A percentile compares a stretch with the other conserved stretches of the same genome.
phyloP scores from a whole-genome alignment of 1,284 basidiomycete genomes.

The Pseudozyma sp. region DNA sequence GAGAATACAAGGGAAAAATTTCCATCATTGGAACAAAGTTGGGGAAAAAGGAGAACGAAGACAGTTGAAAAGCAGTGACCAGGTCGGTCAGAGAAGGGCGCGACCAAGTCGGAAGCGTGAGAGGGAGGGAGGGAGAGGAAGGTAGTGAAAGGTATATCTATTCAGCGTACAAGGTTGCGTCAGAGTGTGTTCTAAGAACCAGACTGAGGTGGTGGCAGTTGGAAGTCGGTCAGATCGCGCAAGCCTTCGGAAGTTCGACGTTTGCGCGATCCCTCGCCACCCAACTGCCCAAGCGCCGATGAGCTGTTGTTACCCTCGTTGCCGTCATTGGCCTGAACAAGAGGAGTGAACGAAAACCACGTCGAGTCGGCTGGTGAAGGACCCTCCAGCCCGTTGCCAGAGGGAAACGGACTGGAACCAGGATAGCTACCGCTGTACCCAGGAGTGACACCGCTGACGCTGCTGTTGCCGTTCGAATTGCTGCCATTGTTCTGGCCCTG shows the following conservation, averaged over 20 bases:
- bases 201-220: slow-evolving; percentile 47
- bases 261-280: slow-evolving; percentile 52
- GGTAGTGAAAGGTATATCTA: slow-evolving; percentile 3
- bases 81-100: not conserved
- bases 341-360: slow-evolving; percentile 55
- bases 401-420: slow-evolving; percentile 32
- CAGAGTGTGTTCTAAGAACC: not conserved
- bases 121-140: not conserved
- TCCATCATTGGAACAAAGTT: no score
- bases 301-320: slow-evolving; percentile 8
- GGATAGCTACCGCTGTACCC: slow-evolving; percentile 11
- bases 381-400: slow-evolving; percentile 37
- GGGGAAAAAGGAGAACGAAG: no score
- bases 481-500: slow-evolving; percentile 1
- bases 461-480: slow-evolving; percentile 15
- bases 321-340: slow-evolving; percentile 36
- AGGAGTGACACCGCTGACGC: slow-evolving; percentile 12
- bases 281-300: slow-evolving; percentile 47
- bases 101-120: not conserved
- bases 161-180: not conserved
- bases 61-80: no score
- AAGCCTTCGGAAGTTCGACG: slow-evolving; percentile 28
- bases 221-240: slow-evolving; percentile 38
- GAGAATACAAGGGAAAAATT: no score
- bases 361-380: slow-evolving; percentile 55